Evolutionary conservation across 805 yeast species (phyloP), one percentile per base, ranked within the genome.

Genomic region (Metschnikowia chrysomelidarum): DNA sequence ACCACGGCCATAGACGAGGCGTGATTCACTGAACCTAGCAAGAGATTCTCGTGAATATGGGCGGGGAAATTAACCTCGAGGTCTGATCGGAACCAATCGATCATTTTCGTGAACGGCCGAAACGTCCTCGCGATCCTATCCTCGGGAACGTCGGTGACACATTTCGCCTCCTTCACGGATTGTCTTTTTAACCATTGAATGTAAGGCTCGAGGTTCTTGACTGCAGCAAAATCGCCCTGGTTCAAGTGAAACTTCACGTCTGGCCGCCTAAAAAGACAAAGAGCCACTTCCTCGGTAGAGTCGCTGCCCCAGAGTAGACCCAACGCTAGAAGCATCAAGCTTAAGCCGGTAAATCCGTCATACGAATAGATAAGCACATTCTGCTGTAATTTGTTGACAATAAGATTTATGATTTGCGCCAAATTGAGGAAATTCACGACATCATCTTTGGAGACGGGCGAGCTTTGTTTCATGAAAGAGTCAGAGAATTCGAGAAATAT

Each of bases 341-440:
- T 51, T 13, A 59, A 46, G 4, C 67, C 68, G 7, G 70, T 62
- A 38, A 60, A 64, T 1, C 71, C 69, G 44, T 65, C 71, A 40
- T 53, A 57, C 4, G 59, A 60, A 37, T 56, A 62, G 4, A 62
- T 43, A 27, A 62, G 59, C 4, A 60, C 51, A 27, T 57, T 50
- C 27, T 47, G 32, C 30, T 50, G 49, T 31, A 27, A 28, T 25
- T 40, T 27, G 19, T 45, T 44, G 23, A 50, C 45, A 16, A 50
- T 40, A 6, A 40, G 26, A 29, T 60, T 44, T 28, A 65, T 47
- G 30, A 59, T 43, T 33, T 57, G 60, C 27, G 63, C 41, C 12
- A 58, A 38, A 34, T 64, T 63, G 39, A 64, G 51, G 27, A 46
- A 53, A 18, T 54, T 47, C 8, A 60, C 41, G 5, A 55, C 38